Percentiles rank a stretch among this genome's conserved stretches.
Evolutionary conservation across 257 asterid species (phyloP).

Genomic region (Gentiana straminea): DNA sequence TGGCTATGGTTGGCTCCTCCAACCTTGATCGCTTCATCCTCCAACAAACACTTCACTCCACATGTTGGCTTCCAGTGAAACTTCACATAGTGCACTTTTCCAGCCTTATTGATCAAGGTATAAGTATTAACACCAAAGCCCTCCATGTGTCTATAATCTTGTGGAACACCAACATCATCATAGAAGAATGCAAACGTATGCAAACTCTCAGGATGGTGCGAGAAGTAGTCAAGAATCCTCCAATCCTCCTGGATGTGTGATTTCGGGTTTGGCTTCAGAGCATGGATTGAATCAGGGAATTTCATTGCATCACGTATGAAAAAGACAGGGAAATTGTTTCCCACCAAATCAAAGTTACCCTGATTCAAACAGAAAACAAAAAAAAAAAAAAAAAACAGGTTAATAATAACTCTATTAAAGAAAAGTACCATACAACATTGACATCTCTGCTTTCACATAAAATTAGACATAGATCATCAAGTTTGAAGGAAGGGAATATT

Average conservation of each 20-base stretch:
- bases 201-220: slow-evolving; percentile 92
- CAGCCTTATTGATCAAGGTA: slow-evolving; percentile 76
- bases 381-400: too few species aligned
- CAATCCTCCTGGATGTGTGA: slow-evolving; percentile 94
- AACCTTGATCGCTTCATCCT: slow-evolving; percentile 66
- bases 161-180: slow-evolving; percentile 87
- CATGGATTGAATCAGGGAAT: slow-evolving; percentile 84
- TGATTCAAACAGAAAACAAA: slow-evolving; percentile 11
- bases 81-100: slow-evolving; percentile 77
- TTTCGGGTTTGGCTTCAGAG: slow-evolving; percentile 88
- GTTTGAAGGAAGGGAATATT: too few species aligned
- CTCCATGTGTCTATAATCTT: slow-evolving; percentile 95
- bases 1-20: slow-evolving; percentile 96
- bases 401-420: too few species aligned
- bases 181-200: slow-evolving; percentile 74
- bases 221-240: slow-evolving; percentile 87
- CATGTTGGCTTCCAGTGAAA: slow-evolving; percentile 99
- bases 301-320: slow-evolving; percentile 93
- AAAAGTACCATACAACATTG: too few species aligned
- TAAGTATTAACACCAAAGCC: slow-evolving; percentile 92
- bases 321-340: slow-evolving; percentile 94
- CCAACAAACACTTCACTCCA: slow-evolving; percentile 76
- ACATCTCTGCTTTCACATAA: too few species aligned
- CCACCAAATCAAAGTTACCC: slow-evolving; percentile 97
- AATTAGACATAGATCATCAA: too few species aligned